A percentile compares a stretch with the other conserved stretches of the same genome.
Evolutionary conservation across 179 eudicot genomes (phyloP).

Genomic region (Amaranthus tricolor): DNA sequence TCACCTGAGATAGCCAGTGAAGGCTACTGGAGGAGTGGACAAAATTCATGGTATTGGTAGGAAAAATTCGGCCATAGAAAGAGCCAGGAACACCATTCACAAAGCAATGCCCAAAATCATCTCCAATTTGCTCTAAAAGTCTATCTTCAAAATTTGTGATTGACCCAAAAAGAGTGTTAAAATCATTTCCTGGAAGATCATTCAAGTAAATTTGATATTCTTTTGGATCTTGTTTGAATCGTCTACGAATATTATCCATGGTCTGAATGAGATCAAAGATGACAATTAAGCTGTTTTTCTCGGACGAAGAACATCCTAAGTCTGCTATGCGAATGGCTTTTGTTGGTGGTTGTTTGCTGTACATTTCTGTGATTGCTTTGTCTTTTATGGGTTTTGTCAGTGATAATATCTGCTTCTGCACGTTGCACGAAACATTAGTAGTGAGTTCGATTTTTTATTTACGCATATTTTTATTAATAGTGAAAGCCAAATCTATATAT

Average conservation of each 20-base stretch:
- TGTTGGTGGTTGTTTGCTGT: conserved; percentile 5
- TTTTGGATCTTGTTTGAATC: neutral
- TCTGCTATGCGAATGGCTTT: conserved; percentile 24
- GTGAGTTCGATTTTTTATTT: too few relatives aligned
- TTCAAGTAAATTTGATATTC: conserved; percentile 48
- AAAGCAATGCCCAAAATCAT: conserved; percentile 33
- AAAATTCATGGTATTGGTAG: conserved; percentile 43
- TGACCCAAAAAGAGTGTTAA: conserved; percentile 48
- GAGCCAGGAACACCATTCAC: conserved; percentile 53
- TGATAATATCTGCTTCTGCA: conserved; percentile 21
- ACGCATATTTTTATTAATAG: too few relatives aligned
- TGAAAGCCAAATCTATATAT: too few relatives aligned
- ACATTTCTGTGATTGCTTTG: conserved; percentile 18
- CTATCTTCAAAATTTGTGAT: conserved; percentile 28
- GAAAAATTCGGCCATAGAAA: conserved; percentile 60
- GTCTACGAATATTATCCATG: conserved; percentile 16
- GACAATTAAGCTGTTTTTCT: conserved; percentile 18
- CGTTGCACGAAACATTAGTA: too few relatives aligned
- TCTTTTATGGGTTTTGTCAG: conserved; percentile 19
- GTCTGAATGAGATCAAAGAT: conserved; percentile 27
- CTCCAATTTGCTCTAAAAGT: conserved; percentile 22
- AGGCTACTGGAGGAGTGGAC: conserved; percentile 54
- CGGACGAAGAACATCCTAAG: conserved; percentile 28
- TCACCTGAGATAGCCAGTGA: conserved; percentile 45
- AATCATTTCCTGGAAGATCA: conserved; percentile 55